Conservation (phyloP, 2,329 filamentous ascomycete species). For the Helminthosporium solani region DNA sequence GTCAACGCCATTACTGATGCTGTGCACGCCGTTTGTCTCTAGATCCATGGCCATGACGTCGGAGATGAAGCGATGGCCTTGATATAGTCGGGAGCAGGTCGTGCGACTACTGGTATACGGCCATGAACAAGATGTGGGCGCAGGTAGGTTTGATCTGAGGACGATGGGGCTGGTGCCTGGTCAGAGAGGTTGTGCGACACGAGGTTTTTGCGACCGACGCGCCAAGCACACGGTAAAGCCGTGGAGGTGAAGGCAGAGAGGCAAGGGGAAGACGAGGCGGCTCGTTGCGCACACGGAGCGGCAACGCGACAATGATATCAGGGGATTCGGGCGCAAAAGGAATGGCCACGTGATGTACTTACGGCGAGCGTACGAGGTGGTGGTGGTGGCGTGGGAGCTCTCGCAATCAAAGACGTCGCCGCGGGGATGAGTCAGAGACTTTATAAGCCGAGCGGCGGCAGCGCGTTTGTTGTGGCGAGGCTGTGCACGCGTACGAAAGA, state of each 20-base stretch:
- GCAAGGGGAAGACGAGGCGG: constrained; percentile 1
- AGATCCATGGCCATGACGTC: constrained; percentile 47
- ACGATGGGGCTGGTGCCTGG: neutral
- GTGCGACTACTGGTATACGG: constrained; percentile 45
- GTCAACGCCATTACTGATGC: constrained; percentile 50
- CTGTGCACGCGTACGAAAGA: constrained; percentile 16
- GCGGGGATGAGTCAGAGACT: constrained; percentile 31
- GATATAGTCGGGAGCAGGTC: constrained; percentile 18
- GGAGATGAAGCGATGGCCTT: constrained; percentile 14
- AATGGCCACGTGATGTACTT: constrained; percentile 36
- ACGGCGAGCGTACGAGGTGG: too few relatives aligned
- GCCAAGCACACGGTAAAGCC: constrained; percentile 8
- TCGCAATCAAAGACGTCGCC: constrained; percentile 11
- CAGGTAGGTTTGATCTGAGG: neutral
- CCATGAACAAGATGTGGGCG: constrained; percentile 31
- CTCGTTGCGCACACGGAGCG: neutral
- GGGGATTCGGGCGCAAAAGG: neutral
- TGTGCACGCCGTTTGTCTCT: constrained; percentile 53
- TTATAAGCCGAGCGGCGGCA: constrained; percentile 17
- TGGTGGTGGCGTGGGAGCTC: constrained; percentile 28
- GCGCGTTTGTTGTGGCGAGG: constrained; percentile 25
- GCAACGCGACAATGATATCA: neutral
- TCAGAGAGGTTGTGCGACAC: constrained; percentile 2
- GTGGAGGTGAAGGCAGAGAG: constrained; percentile 4
- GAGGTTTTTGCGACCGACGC: too few relatives aligned